These are phyloP conservation scores for Musa schizocarpa DNA, from an alignment of 176 grass and related monocot species.

Conservation along the genomic window DNA sequence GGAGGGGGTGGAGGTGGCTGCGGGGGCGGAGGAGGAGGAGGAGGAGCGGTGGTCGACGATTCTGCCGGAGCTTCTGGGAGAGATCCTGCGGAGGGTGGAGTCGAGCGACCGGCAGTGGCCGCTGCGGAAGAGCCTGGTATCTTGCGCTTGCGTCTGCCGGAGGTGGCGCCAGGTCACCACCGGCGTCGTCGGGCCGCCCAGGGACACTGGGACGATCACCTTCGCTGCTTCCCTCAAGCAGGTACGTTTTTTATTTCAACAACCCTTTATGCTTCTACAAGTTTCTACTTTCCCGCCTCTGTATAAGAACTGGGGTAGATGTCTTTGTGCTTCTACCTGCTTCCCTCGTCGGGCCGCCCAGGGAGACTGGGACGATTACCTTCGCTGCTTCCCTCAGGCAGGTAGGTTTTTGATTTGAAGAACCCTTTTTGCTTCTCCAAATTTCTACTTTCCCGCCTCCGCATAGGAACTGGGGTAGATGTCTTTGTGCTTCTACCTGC, in stretches of 20 bases:
- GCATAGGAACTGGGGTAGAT: background rate
- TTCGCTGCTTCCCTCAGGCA: constrained; percentile 14
- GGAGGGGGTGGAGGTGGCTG: background rate
- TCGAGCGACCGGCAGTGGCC: constrained; percentile 6
- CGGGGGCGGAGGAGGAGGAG: background rate
- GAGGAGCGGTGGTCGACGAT: constrained; percentile 22
- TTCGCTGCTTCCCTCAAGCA: constrained; percentile 16
- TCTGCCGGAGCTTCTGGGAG: constrained; percentile 12
- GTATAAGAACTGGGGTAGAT: background rate
- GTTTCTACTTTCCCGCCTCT: background rate
- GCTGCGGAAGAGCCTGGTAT: constrained; percentile 20
- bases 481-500: too few species aligned
- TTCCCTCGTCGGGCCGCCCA: background rate
- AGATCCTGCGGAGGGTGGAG: constrained; percentile 15
- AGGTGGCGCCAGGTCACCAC: constrained; percentile 22
- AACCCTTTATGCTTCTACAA: background rate
- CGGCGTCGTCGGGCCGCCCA: constrained; percentile 4
- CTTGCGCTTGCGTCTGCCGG: constrained; percentile 20
- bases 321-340: too few species aligned
- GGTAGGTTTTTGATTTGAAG: background rate
- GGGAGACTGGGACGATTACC: constrained; percentile 16
- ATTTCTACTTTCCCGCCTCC: background rate
- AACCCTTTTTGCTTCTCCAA: background rate
- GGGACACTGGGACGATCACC: constrained; percentile 17
- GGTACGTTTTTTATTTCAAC: background rate